Percentiles rank a stretch among this genome's conserved stretches.
Evolutionary conservation across 345 rosid species (phyloP).

Genomic region (Gossypium longicalyx): DNA sequence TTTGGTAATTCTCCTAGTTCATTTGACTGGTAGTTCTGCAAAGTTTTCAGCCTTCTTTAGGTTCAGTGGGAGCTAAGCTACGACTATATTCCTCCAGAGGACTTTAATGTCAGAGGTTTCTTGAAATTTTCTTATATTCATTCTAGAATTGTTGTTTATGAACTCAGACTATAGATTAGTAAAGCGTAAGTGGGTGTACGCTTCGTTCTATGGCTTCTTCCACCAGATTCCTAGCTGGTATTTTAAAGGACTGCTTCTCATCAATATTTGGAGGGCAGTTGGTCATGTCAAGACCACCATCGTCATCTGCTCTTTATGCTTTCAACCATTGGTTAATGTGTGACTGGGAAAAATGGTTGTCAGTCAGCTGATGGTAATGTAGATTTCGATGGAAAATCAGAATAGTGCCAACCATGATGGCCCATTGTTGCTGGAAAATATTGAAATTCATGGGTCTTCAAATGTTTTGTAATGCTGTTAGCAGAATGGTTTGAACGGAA

Average conservation of each 20-base stretch:
- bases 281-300: slow-evolving; percentile 14
- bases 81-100: background rate
- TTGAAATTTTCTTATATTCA: background rate
- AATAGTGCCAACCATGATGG: background rate
- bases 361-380: background rate
- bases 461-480: background rate
- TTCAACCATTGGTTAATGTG: slow-evolving; percentile 12
- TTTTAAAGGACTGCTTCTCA: slow-evolving; percentile 4
- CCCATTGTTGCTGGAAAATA: background rate
- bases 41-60: background rate
- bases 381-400: background rate
- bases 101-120: background rate
- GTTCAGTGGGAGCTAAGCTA: background rate
- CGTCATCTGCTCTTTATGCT: slow-evolving; percentile 1
- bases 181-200: background rate
- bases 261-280: slow-evolving; percentile 5
- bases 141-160: background rate
- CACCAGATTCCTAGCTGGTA: background rate
- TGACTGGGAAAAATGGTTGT: background rate
- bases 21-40: slow-evolving; percentile 2
- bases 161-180: background rate
- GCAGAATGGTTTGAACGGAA: background rate
- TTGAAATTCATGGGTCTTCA: background rate
- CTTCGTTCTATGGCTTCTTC: background rate
- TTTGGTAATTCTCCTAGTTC: background rate